phyloP scores from a whole-genome alignment of 768 basidiomycete species.

The Tylopilus balloui region DNA sequence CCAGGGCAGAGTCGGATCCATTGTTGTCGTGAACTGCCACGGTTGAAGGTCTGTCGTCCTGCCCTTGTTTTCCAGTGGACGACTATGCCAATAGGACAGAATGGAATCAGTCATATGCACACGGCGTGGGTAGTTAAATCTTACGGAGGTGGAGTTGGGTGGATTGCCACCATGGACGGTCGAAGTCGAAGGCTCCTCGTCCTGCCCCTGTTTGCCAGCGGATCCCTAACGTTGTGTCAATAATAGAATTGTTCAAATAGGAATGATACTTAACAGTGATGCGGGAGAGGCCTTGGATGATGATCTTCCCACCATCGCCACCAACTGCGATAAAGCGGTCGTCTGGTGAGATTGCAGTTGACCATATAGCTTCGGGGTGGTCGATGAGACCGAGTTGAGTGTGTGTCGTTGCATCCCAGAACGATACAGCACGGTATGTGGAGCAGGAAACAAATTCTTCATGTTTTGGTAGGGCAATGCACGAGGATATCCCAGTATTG shows the following conservation, averaged over 20 bases:
- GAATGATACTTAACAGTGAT: not conserved
- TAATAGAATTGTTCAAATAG: not conserved
- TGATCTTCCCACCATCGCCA: not conserved
- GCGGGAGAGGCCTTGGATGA: not conserved
- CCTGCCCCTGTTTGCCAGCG: not conserved
- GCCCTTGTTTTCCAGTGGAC: not conserved
- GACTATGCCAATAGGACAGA: too few species aligned
- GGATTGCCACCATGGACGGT: not conserved
- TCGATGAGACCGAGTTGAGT: not conserved
- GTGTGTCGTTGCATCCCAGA: not conserved
- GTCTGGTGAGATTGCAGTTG: not conserved
- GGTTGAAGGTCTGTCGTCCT: not conserved
- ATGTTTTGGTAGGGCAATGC: not conserved
- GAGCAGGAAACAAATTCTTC: not conserved
- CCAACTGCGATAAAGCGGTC: not conserved
- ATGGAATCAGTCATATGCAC: not conserved
- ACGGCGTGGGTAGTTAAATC: not conserved
- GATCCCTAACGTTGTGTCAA: not conserved
- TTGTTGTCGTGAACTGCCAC: not conserved
- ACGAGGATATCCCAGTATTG: fast-evolving
- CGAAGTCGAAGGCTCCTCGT: not conserved
- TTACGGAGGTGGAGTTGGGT: not conserved
- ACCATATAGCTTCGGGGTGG: not conserved
- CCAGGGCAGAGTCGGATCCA: not conserved
- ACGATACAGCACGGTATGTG: not conserved